Base-by-base conservation (phyloP, 1,284 basidiomycete genomes). In the Sporisorium scitamineum region DNA sequence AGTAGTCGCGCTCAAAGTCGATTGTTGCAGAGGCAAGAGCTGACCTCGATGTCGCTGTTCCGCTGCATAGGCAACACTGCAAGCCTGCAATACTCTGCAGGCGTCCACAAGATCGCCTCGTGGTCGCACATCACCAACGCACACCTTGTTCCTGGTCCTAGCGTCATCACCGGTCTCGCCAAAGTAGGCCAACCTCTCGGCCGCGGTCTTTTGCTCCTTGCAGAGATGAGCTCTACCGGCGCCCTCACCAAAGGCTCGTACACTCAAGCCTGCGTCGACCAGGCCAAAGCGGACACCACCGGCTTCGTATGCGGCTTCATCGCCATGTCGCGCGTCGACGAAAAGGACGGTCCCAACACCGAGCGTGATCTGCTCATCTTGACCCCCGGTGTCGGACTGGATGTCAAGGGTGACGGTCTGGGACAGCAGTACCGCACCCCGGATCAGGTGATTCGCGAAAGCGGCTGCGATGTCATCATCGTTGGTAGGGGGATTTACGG, bases 41-140 rank as follows among this genome's bases (percentile, higher is more conserved):
- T 53, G 52, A 53, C 5, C 5, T 48, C 0, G 9, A 42, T 44
- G 5, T 37, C 13, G 16, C 60, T 54, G 52, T 6, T n/a, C 16
- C 18, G 24, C 20, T n/a, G 7, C 6, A 22, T 62, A 97, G 95
- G 96, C 45, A 98, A 98, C 87, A 99, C 97, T 2, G 97, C 98
- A 69, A 91, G 92, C 7, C 88, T 97, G 31, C 97, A 99, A 86
- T 99, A 99, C 88, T 92, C 93, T 1, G 90, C 92, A 26, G 97
- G 97, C 31, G 90, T 97, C 14, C 93, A 98, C 88, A 92, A 92
- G 83, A 99, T 99, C 81, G 92, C 95, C 26, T 92, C 90, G 52
- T 99, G 97, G 97, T 91, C 96, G 7, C 94, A 99, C 85, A 91
- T 99, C 81, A 98, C 95, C 62, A 99, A 99, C 86, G 97, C 97